A percentile compares a stretch with the other conserved stretches of the same genome.
Conservation (phyloP, 257 asterid species). For the Anisodus acutangulus region DNA sequence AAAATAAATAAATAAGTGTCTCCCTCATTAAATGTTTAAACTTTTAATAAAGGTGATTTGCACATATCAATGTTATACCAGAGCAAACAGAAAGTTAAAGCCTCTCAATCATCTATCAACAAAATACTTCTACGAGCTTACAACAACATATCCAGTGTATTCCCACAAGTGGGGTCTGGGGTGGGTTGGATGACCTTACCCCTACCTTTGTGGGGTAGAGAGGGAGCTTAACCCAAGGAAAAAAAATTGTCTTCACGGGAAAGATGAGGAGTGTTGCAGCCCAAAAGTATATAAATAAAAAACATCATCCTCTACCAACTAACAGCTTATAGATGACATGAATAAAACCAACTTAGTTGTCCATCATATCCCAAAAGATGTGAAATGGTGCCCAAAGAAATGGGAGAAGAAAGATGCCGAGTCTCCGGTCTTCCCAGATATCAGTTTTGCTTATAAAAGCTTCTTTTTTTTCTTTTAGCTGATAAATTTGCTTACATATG, state of each 20-base stretch:
- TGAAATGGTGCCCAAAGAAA: not conserved
- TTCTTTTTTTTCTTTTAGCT: not conserved
- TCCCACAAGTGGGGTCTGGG: no score
- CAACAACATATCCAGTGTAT: no score
- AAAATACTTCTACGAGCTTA: not conserved
- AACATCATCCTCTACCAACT: not conserved
- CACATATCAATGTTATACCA: not conserved
- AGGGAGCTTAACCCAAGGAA: not conserved
- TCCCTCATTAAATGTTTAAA: not conserved
- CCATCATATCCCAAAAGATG: not conserved
- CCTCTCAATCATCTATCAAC: not conserved
- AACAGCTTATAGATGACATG: conserved; percentile 11
- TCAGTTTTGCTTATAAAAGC: not conserved
- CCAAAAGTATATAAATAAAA: not conserved
- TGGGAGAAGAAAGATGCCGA: not conserved
- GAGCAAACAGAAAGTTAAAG: not conserved
- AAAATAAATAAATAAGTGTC: not conserved
- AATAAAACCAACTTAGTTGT: not conserved
- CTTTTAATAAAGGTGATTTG: not conserved
- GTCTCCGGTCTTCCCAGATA: not conserved
- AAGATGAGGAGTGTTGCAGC: not conserved
- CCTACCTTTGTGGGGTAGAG: no score
- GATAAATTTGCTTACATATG: not conserved
- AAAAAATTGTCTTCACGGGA: not conserved
- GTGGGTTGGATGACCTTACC: no score